phyloP scores from a whole-genome alignment of 2,329 filamentous ascomycete genomes.

The Mariannaea sp. region DNA sequence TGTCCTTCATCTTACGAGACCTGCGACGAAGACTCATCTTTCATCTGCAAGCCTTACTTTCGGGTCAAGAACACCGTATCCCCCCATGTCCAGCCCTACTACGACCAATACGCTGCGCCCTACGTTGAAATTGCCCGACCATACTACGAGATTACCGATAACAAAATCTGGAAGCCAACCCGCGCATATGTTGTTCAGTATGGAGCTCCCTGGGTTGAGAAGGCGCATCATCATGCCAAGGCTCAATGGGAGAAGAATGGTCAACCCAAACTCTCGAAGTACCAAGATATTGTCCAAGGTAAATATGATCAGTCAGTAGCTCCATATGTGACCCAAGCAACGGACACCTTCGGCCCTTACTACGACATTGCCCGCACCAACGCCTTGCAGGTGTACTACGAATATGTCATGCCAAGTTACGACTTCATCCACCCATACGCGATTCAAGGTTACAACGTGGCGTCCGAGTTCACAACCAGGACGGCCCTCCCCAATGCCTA shows the following conservation, averaged over 20 bases:
- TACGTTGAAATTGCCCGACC: slow-evolving; percentile 79
- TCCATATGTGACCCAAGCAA: slow-evolving; percentile 71
- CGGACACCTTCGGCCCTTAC: slow-evolving; percentile 69
- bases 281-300: slow-evolving; percentile 62
- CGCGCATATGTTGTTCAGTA: slow-evolving; percentile 71
- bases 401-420: slow-evolving; percentile 77
- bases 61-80: slow-evolving; percentile 64
- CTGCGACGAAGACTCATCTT: slow-evolving; percentile 71
- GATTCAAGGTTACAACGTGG: slow-evolving; percentile 67
- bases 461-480: slow-evolving; percentile 68
- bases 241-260: slow-evolving; percentile 80
- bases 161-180: slow-evolving; percentile 70
- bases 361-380: slow-evolving; percentile 68
- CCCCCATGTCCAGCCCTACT: slow-evolving; percentile 84
- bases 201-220: slow-evolving; percentile 72
- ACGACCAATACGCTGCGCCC: slow-evolving; percentile 79
- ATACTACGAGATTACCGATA: slow-evolving; percentile 69
- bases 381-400: slow-evolving; percentile 70
- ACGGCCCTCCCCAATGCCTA: slow-evolving; percentile 74
- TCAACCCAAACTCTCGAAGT: slow-evolving; percentile 73
- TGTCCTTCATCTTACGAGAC: slow-evolving; percentile 75
- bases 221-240: slow-evolving; percentile 67
- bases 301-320: slow-evolving; percentile 74
- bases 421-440: slow-evolving; percentile 75
- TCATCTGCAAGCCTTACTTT: slow-evolving; percentile 84